These are phyloP conservation scores for Eimeria acervulina DNA, from an alignment of 169 alveolate genomes.

Conservation along the genomic window DNA sequence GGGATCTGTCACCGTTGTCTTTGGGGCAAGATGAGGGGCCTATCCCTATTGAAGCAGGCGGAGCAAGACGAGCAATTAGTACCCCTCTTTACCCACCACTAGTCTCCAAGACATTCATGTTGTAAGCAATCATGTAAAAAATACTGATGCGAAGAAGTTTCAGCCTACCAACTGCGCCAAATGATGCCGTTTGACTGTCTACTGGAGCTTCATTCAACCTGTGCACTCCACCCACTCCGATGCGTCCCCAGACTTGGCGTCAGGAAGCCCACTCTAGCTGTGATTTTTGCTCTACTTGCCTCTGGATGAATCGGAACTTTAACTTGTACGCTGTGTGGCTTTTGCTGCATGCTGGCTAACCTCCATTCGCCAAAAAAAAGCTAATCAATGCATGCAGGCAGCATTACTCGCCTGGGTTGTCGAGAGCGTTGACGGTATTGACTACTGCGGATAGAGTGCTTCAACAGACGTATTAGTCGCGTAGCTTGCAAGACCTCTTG, in stretches of 20 bases:
- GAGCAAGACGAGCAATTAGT: not conserved
- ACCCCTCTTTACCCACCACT: not conserved
- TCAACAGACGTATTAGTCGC: constrained; percentile 51
- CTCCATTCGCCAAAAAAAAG: not conserved
- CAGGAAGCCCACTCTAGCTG: not conserved
- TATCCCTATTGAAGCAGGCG: not conserved
- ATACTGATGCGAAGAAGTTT: not conserved
- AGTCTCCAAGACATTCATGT: not conserved
- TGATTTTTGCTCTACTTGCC: not conserved
- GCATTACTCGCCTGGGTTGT: constrained; percentile 25
- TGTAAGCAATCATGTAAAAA: not conserved
- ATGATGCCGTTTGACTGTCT: not conserved
- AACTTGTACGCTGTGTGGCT: not conserved
- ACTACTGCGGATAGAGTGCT: constrained; percentile 57
- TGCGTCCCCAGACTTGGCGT: not conserved
- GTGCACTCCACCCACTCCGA: not conserved
- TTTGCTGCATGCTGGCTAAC: not conserved
- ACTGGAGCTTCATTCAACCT: constrained; percentile 2
- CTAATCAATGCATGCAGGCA: not conserved
- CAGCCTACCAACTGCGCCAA: constrained; percentile 23
- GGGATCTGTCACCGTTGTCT: constrained; percentile 9
- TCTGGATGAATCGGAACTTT: not conserved
- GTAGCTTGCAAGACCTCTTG: constrained; percentile 73
- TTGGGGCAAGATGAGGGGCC: not conserved
- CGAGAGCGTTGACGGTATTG: constrained; percentile 11